Base-by-base conservation (phyloP, 768 basidiomycete species). In the Podaxis pistillaris region DNA sequence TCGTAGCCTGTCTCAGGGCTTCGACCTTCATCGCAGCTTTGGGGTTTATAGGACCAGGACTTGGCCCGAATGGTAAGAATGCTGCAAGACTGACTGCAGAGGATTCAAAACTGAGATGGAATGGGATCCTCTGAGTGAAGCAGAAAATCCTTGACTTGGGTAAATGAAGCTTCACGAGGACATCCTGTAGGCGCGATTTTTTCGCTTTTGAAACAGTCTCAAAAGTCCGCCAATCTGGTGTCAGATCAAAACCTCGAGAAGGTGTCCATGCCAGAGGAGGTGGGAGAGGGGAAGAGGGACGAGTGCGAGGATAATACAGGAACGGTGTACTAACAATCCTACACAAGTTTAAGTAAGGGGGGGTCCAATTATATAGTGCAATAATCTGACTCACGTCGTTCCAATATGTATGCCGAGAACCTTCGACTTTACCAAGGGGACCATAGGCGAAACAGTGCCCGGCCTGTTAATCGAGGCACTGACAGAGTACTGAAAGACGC, bases 1-100 rank as follows among this genome's bases (percentile, higher is more conserved):
- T 87, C 6, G 80, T 81, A 3, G 83, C 81, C 70, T 91, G 90
- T 58, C 90, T 79, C 72, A 90, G 77, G 22, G 91, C 67, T 66
- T 87, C 83, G 26, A 91, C 73, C 6, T 80, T 82, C 4, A 86
- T 89, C 19, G 73, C 68, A 59, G 72, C 77, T 49, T 73, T 75
- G 8, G 64, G 55, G 6, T 60, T 65, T 57, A 74, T 61, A 65
- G 73, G 64, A 67, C 77, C 60, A 63, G 73, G 54, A 9, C 78
- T 78, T 0, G 89, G 90, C 37, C 81, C 80, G 37, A 81, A 79
- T 9, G 88, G 86, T 51, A 87, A 70, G 68, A 89, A 89, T 4
- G 82, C 76, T 1, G 84, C 82, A 13, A 92, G 75, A 12, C 88
- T 83, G 33, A 78, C 71, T 0, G 82, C 75, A 3, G 84, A 78